A percentile compares a stretch with the other conserved stretches of the same genome.
Evolutionary conservation across 768 basidiomycete species (phyloP).

Genomic region (Terana coerulea): DNA sequence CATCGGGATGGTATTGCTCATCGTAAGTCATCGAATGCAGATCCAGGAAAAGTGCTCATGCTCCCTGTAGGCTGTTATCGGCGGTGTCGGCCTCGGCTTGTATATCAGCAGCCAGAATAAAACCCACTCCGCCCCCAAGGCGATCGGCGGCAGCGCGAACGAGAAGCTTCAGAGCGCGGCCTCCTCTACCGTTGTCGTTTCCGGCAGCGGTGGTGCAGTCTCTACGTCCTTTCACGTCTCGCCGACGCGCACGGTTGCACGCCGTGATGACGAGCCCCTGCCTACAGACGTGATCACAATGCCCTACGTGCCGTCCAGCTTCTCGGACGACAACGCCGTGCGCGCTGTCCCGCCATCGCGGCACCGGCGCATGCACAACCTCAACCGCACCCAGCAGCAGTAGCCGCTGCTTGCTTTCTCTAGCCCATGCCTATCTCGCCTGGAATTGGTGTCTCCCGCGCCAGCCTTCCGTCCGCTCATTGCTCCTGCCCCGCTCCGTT

Average conservation of each 20-base stretch:
- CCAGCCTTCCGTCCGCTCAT: constrained; percentile 30
- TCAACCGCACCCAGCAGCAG: constrained; percentile 14
- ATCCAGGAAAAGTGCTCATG: background rate
- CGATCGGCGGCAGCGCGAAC: constrained; percentile 59
- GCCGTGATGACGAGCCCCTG: constrained; percentile 26
- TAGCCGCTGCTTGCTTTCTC: background rate
- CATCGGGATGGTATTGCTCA: constrained; percentile 53
- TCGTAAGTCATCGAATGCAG: constrained; percentile 33
- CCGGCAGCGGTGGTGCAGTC: constrained; percentile 15
- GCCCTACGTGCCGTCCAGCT: constrained; percentile 4
- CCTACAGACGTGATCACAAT: constrained; percentile 17
- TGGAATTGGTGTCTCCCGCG: constrained; percentile 20
- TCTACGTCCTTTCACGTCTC: constrained; percentile 41
- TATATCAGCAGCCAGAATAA: constrained; percentile 51
- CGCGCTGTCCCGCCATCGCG: constrained; percentile 10
- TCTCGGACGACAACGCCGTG: background rate
- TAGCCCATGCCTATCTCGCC: background rate
- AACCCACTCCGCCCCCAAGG: constrained; percentile 49
- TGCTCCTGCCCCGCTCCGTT: constrained; percentile 6
- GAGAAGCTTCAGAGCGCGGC: constrained; percentile 27
- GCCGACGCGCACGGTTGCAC: constrained; percentile 58
- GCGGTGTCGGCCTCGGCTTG: constrained; percentile 57
- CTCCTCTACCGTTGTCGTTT: constrained; percentile 18
- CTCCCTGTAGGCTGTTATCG: constrained; percentile 40
- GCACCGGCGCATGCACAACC: constrained; percentile 5